These are phyloP conservation scores for Acanthamoeba lenticulata DNA, from an alignment of 208 protist species.

Conservation along the genomic window DNA sequence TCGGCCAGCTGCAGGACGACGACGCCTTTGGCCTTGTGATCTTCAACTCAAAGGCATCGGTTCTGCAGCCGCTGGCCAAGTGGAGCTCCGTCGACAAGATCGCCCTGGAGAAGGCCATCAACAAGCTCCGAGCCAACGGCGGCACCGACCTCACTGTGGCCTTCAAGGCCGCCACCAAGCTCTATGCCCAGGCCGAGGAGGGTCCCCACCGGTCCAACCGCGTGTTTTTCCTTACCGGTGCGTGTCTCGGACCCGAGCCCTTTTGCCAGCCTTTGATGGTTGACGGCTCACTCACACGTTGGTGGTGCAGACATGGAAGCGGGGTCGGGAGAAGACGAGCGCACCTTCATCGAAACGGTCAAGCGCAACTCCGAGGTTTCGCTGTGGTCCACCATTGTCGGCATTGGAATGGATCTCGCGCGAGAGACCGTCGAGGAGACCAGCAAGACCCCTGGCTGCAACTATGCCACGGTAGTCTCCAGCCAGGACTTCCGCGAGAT, in stretches of 20 bases:
- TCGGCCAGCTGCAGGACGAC: conserved; percentile 6
- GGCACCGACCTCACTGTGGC: conserved; percentile 31
- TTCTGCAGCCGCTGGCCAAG: conserved; percentile 45
- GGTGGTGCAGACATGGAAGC: conserved; percentile 26
- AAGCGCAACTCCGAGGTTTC: conserved; percentile 45
- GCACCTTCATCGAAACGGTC: conserved; percentile 8
- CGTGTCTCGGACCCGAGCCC: background rate
- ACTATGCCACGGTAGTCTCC: conserved; percentile 53
- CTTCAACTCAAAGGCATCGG: conserved; percentile 39
- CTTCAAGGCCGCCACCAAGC: conserved; percentile 18
- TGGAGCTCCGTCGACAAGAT: background rate
- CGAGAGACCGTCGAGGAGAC: conserved; percentile 49
- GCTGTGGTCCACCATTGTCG: conserved; percentile 54
- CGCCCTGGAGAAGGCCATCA: conserved; percentile 18
- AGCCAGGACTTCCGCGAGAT: conserved; percentile 42
- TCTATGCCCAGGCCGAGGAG: conserved; percentile 32
- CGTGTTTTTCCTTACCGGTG: conserved; percentile 54
- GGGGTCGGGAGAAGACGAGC: conserved; percentile 4
- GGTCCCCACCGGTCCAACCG: conserved; percentile 29
- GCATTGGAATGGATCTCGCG: conserved; percentile 47
- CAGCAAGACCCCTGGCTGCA: conserved; percentile 61
- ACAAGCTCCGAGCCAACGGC: conserved; percentile 33
- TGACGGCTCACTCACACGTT: background rate
- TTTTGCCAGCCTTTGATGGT: background rate
- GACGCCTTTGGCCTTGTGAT: conserved; percentile 52